Evolutionary conservation across 2,329 filamentous ascomycete species (phyloP).

Genomic region (Colletotrichum shisoi): DNA sequence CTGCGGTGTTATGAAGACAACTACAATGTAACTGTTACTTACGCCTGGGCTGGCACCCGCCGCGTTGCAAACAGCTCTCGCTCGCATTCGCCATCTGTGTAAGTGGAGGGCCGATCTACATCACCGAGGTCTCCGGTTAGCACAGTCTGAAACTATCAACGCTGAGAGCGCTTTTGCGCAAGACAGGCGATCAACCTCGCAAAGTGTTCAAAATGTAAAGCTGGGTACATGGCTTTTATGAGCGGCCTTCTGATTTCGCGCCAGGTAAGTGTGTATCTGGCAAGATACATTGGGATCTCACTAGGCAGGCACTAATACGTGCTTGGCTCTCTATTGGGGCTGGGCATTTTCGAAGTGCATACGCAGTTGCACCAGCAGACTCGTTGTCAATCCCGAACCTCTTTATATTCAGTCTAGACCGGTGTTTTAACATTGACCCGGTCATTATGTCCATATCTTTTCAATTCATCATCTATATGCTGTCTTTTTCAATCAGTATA

Average conservation of each 20-base stretch:
- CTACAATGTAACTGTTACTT: too few relatives aligned
- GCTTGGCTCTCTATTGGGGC: neutral
- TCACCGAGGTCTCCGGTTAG: conserved; percentile 86
- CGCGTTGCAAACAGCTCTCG: too few relatives aligned
- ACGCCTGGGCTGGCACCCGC: too few relatives aligned
- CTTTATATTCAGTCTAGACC: conserved; percentile 6
- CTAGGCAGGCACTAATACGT: neutral
- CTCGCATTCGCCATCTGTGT: conserved; percentile 61
- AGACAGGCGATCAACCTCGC: neutral
- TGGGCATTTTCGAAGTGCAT: neutral
- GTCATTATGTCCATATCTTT: neutral
- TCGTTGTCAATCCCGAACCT: neutral
- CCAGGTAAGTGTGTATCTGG: neutral
- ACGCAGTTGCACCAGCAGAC: neutral
- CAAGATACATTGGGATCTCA: too few relatives aligned
- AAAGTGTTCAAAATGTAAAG: neutral
- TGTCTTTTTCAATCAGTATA: conserved; percentile 27
- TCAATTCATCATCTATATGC: conserved; percentile 28
- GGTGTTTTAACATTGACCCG: conserved; percentile 6
- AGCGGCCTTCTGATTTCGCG: neutral
- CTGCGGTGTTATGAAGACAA: too few relatives aligned
- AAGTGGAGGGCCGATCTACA: conserved; percentile 90
- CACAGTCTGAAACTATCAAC: conserved; percentile 78
- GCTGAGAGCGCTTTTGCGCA: too few relatives aligned
- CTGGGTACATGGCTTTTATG: neutral